These are phyloP conservation scores for Phallus indusiatus DNA, from an alignment of 768 basidiomycete genomes.

Conservation along the genomic window DNA sequence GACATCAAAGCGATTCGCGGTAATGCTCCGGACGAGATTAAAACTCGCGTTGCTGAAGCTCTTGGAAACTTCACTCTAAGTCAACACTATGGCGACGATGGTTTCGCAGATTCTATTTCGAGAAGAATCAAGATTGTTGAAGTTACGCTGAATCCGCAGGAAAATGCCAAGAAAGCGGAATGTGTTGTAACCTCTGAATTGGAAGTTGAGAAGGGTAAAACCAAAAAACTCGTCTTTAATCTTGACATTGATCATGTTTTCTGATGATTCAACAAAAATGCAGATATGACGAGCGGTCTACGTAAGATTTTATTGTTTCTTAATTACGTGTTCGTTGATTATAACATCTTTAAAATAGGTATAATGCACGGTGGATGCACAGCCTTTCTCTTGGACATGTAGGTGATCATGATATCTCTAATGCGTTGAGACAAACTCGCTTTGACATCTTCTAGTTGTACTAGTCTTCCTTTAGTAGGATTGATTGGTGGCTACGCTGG, in stretches of 20 bases:
- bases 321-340: not conserved
- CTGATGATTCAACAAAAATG: not conserved
- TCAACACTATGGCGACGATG: not conserved
- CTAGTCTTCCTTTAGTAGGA: not conserved
- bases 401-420: not conserved
- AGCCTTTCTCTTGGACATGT: slow-evolving; percentile 5
- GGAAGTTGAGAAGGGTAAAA: not conserved
- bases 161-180: not conserved
- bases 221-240: not conserved
- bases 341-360: not conserved
- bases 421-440: not conserved
- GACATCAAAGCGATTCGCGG: not conserved
- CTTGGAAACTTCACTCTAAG: not conserved
- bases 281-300: slow-evolving; percentile 5
- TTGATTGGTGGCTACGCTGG: not conserved
- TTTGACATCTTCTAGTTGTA: not conserved
- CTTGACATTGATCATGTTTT: not conserved
- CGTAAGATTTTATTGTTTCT: not conserved
- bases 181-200: slow-evolving; percentile 1
- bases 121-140: not conserved
- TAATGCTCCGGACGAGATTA: slow-evolving; percentile 5
- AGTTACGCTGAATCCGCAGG: not conserved
- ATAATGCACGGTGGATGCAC: slow-evolving; percentile 8
- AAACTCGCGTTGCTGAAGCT: not conserved
- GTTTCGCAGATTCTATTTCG: not conserved